These are phyloP conservation scores for Coccomyxa sp. DNA, from an alignment of 139 green algal species.

Conservation along the genomic window DNA sequence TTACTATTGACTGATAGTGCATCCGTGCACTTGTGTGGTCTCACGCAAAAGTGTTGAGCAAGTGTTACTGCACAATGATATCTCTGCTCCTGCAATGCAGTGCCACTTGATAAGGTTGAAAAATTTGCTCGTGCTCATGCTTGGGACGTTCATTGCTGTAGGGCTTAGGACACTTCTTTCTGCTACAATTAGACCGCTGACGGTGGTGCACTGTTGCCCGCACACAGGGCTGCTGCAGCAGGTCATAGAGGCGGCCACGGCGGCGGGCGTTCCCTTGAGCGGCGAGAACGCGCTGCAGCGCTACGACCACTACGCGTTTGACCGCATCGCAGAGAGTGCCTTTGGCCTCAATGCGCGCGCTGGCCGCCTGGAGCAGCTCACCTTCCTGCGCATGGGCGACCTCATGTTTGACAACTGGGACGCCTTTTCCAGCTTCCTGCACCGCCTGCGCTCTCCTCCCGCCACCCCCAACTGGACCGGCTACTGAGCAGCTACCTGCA, in stretches of 20 bases:
- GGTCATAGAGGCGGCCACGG: conserved; percentile 67
- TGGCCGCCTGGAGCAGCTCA: conserved; percentile 82
- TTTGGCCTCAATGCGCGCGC: conserved; percentile 75
- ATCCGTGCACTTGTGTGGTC: too few relatives aligned
- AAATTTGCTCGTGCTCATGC: too few relatives aligned
- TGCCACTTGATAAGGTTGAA: too few relatives aligned
- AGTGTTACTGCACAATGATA: too few relatives aligned
- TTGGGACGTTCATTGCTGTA: too few relatives aligned
- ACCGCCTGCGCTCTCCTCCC: conserved; percentile 17
- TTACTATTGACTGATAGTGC: too few relatives aligned
- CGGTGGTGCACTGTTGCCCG: too few relatives aligned
- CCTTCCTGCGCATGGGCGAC: conserved; percentile 90
- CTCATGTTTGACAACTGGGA: conserved; percentile 65
- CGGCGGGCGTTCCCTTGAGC: conserved; percentile 69
- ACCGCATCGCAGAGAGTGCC: conserved; percentile 84
- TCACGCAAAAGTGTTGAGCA: too few relatives aligned
- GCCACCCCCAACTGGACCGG: not conserved
- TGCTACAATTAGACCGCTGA: too few relatives aligned
- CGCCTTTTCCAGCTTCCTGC: conserved; percentile 45
- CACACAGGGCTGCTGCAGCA: conserved; percentile 46
- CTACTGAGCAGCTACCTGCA: not conserved
- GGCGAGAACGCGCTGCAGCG: conserved; percentile 97
- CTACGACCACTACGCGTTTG: conserved; percentile 90
- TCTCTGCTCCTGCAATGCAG: too few relatives aligned
- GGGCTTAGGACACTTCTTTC: too few relatives aligned